A percentile compares a stretch with the other conserved stretches of the same genome.
Conservation (phyloP, 2,329 filamentous ascomycete species). For the Chaetoscypha palmicola region DNA sequence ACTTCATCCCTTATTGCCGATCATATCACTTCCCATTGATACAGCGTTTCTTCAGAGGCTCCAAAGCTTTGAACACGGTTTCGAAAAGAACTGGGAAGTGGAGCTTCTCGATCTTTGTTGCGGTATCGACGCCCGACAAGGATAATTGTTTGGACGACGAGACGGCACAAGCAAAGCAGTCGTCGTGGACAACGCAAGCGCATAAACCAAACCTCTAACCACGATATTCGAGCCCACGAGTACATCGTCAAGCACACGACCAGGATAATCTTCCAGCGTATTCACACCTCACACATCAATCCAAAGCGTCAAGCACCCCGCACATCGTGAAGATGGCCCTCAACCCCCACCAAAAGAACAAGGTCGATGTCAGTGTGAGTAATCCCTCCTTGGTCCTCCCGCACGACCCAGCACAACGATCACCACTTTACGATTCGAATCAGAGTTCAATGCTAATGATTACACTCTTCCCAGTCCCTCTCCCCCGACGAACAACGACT, state of each 20-base stretch:
- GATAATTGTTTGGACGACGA: conserved; percentile 14
- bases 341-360: conserved; percentile 97
- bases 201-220: conserved; percentile 9
- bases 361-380: conserved; percentile 90
- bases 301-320: conserved; percentile 4
- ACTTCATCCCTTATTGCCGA: too few species aligned
- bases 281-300: neutral
- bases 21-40: too few species aligned
- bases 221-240: conserved; percentile 4
- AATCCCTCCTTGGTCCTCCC: conserved; percentile 17
- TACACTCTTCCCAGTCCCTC: conserved; percentile 57
- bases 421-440: too few species aligned
- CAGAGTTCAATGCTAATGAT: neutral
- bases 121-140: conserved; percentile 2
- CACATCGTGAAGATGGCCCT: conserved; percentile 47
- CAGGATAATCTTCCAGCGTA: neutral
- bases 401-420: conserved; percentile 6
- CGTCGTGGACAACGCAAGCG: conserved; percentile 11
- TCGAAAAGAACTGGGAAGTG: too few species aligned
- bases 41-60: too few species aligned
- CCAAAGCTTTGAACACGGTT: too few species aligned
- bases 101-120: neutral
- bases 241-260: neutral
- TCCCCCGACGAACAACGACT: conserved; percentile 92
- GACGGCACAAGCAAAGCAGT: conserved; percentile 5